Percentiles rank a stretch among this genome's conserved stretches.
Evolutionary conservation across 495 filamentous ascomycete genomes (phyloP).

Genomic region (Penicillium taxi): DNA sequence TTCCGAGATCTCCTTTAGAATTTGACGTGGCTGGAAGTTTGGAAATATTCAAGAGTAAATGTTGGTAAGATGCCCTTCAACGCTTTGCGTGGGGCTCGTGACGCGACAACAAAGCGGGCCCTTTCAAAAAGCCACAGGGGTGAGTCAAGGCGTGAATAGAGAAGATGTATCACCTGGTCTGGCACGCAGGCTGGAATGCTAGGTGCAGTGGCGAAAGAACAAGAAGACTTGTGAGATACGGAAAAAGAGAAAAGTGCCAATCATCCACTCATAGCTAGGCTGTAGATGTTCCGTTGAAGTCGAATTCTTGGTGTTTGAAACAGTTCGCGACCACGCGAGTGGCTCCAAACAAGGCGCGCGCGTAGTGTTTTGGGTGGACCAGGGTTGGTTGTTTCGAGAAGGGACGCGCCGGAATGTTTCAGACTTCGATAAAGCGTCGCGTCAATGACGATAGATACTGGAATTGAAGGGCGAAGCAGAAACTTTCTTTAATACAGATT

Average conservation of each 20-base stretch:
- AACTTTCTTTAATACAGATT: constrained; percentile 7
- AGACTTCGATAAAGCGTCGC: constrained; percentile 8
- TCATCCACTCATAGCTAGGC: constrained; percentile 18
- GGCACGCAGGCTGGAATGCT: constrained; percentile 18
- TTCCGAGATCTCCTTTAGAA: neutral
- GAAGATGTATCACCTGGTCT: neutral
- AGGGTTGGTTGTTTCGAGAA: neutral
- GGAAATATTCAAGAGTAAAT: neutral
- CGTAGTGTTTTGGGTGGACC: neutral
- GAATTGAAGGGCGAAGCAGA: neutral
- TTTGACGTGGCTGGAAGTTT: no score
- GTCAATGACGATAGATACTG: constrained; percentile 1
- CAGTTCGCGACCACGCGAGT: constrained; percentile 10
- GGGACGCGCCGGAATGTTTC: constrained; percentile 20
- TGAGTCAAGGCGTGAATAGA: constrained; percentile 9
- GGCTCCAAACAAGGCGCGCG: constrained; percentile 15
- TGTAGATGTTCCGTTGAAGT: constrained; percentile 8
- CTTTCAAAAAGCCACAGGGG: neutral
- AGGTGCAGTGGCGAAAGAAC: constrained; percentile 6
- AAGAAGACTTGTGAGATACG: neutral
- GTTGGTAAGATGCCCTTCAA: neutral
- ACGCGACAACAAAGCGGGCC: constrained; percentile 7
- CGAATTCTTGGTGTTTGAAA: no score
- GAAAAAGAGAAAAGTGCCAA: constrained; percentile 11
- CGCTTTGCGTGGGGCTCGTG: constrained; percentile 7